Evolutionary conservation across 805 yeast genomes (phyloP).

Genomic region (Hanseniaspora nectarophila): DNA sequence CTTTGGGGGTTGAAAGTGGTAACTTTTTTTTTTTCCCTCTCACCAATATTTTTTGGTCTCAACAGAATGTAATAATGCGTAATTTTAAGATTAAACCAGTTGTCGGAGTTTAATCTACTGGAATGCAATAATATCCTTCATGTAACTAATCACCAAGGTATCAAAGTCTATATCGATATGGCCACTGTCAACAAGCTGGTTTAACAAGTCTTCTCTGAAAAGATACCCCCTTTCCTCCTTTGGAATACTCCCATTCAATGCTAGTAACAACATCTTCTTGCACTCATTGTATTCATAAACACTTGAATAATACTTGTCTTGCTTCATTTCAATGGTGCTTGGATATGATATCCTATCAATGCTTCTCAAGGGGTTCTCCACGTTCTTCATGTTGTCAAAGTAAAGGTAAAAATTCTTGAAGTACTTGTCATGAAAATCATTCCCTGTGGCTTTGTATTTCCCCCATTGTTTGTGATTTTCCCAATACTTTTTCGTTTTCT

Average conservation of each 20-base stretch:
- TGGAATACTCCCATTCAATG: not conserved
- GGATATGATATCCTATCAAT: conserved; percentile 12
- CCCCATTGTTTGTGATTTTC: not conserved
- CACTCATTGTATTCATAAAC: not conserved
- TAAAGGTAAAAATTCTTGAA: conserved; percentile 2
- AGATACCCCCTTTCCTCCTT: not conserved
- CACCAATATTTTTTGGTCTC: not conserved
- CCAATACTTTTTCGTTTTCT: conserved; percentile 10
- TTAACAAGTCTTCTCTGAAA: not conserved
- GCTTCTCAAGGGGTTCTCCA: conserved; percentile 5
- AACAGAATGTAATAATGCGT: not conserved
- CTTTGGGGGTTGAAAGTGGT: no score
- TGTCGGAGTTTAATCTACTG: not conserved
- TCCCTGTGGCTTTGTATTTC: not conserved
- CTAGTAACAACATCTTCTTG: conserved; percentile 2
- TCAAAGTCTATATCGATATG: not conserved
- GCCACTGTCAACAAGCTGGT: not conserved
- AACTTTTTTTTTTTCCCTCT: not conserved
- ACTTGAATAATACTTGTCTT: not conserved
- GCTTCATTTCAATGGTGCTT: conserved; percentile 2
- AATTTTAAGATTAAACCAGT: not conserved
- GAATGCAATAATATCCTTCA: not conserved
- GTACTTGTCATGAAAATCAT: not conserved
- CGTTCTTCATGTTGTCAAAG: conserved; percentile 13
- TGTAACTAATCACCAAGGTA: not conserved